Evolutionary conservation across 2,329 filamentous ascomycete genomes (phyloP).

Genomic region (Acarospora socialis): DNA sequence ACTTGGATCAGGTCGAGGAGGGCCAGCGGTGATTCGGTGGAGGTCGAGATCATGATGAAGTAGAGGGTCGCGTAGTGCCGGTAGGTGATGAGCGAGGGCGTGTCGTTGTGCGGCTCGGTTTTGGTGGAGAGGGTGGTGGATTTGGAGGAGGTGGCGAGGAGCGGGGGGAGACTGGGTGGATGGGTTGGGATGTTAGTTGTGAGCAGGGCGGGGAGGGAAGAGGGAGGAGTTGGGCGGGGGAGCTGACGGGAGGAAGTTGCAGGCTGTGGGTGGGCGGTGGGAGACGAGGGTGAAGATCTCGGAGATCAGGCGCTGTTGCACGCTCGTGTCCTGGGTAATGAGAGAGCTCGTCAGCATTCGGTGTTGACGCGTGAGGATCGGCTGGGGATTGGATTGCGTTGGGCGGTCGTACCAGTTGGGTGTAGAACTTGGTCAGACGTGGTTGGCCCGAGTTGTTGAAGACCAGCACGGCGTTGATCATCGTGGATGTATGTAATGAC

Average conservation of each 20-base stretch:
- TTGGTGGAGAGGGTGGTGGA: conserved; percentile 23
- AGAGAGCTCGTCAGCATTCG: conserved; percentile 1
- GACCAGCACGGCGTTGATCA: conserved; percentile 98
- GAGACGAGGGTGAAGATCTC: conserved; percentile 96
- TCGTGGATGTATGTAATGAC: conserved; percentile 29
- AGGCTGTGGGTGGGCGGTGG: conserved; percentile 78
- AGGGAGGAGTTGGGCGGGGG: conserved; percentile 13
- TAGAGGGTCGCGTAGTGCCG: conserved; percentile 96
- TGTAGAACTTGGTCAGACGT: conserved; percentile 96
- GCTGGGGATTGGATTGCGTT: not conserved
- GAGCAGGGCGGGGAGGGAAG: conserved; percentile 10
- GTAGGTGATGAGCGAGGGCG: conserved; percentile 91
- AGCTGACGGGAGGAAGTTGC: conserved; percentile 75
- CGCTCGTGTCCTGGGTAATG: conserved; percentile 67
- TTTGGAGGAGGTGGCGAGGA: conserved; percentile 38
- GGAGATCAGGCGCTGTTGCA: conserved; percentile 89
- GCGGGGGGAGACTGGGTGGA: conserved; percentile 47
- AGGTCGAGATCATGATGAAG: conserved; percentile 95
- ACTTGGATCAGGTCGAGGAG: conserved; percentile 96
- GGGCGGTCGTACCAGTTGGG: conserved; percentile 56
- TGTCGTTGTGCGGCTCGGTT: conserved; percentile 60
- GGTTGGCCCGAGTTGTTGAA: conserved; percentile 98
- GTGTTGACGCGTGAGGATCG: conserved; percentile 3
- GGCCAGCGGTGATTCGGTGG: conserved; percentile 87
- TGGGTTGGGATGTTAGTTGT: conserved; percentile 47